Evolutionary conservation across 768 basidiomycete genomes (phyloP), one percentile per base, ranked within the genome.

Genomic region (Boletus rubroflammeus): DNA sequence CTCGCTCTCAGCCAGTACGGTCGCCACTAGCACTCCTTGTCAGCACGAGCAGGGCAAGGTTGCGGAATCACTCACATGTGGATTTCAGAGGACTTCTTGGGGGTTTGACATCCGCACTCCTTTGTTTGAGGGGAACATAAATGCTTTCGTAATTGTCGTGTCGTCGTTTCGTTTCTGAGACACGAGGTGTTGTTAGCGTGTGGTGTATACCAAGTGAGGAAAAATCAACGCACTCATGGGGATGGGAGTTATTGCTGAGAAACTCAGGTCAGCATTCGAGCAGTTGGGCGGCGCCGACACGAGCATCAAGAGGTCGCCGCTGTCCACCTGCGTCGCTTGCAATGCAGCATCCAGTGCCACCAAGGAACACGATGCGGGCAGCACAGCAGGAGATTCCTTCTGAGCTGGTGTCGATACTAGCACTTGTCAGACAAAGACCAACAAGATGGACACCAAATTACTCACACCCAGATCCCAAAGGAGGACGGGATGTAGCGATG

Each of bases 361-460:
- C 2, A 66, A 23, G 8, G 64, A 64, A 36, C 47, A 56, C 17
- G 62, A 66, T 23, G 48, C 19, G 5, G 51, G 19, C 7, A 60
- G 38, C 4, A 23, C 31, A 21, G 35, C 14, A 14, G 32, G n/a
- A 25, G 28, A 2, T 21, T 19, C 39, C 39, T 36, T 49, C 46
- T 43, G 41, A n/a, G 56, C 40, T 26, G 17, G 17, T 31, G 13
- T 47, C 45, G 41, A 23, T 35, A 47, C 49, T 55, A 21, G 5
- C 29, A 5, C 7, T 28, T 28, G 39, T 67, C 52, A 67, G 55
- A 46, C 21, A 43, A 47, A 32, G 3, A 13, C 13, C 6, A 21
- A 39, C n/a, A 32, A 19, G 26, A 51, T 7, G 3, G 3, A 9
- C 8, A 15, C 6, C 23, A 21, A 49, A 36, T 21, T 2, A 32